Conservation (phyloP, 768 basidiomycete genomes). For the Tulasnella calospora region DNA sequence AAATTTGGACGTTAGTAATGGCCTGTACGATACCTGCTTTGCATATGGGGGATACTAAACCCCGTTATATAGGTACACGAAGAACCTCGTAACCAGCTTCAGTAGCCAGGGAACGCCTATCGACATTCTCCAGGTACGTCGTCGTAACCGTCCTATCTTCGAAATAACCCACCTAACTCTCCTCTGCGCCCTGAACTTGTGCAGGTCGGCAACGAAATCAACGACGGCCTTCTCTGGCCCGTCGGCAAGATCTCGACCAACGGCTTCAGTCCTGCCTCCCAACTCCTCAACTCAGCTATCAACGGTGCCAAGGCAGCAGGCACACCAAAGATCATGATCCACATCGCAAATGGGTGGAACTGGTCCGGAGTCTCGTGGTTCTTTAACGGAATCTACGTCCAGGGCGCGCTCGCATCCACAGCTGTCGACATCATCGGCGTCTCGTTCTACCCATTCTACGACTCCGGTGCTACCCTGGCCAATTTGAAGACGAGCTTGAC, state of each 20-base stretch:
- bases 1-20: conserved; percentile 48
- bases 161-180: not conserved
- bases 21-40: not conserved
- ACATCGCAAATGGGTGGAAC: conserved; percentile 63
- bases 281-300: conserved; percentile 56
- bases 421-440: conserved; percentile 59
- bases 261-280: conserved; percentile 47
- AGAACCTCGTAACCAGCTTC: conserved; percentile 50
- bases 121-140: conserved; percentile 39
- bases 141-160: too few relatives aligned
- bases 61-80: conserved; percentile 44
- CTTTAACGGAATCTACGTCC: conserved; percentile 50
- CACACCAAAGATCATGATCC: conserved; percentile 47
- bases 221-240: conserved; percentile 60
- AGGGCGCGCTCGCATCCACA: conserved; percentile 44
- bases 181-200: conserved; percentile 47
- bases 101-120: conserved; percentile 51
- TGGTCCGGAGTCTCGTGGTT: conserved; percentile 44
- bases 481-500: conserved; percentile 50
- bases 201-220: conserved; percentile 63
- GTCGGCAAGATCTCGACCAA: conserved; percentile 46
- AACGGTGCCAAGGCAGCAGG: conserved; percentile 34
- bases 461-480: conserved; percentile 45
- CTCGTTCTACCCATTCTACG: conserved; percentile 44
- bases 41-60: not conserved